Percentiles rank a stretch among this genome's conserved stretches.
Evolutionary conservation across 306 rosid genomes (phyloP).

Genomic region (Senna siamea): DNA sequence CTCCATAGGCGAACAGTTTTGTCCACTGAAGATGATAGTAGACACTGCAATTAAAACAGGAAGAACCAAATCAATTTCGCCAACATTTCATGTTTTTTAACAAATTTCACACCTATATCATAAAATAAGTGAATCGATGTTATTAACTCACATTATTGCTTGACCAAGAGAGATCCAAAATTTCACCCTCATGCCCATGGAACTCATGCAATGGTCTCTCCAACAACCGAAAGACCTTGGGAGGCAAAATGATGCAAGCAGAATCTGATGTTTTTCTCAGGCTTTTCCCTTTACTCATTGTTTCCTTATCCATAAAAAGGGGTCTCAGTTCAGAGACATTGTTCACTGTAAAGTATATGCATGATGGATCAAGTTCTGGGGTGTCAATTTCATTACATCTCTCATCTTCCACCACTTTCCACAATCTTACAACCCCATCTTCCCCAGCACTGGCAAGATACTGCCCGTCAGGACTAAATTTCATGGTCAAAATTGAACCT

Average conservation of each 20-base stretch:
- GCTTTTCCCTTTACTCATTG: slow-evolving; percentile 51
- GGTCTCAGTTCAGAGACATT: slow-evolving; percentile 80
- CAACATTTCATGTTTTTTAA: background rate
- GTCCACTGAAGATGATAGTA: slow-evolving; percentile 87
- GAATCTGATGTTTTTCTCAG: slow-evolving; percentile 78
- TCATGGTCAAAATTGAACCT: slow-evolving; percentile 86
- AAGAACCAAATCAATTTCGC: slow-evolving; percentile 35
- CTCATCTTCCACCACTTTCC: slow-evolving; percentile 93
- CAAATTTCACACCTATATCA: slow-evolving; percentile 6
- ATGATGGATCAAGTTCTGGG: slow-evolving; percentile 82
- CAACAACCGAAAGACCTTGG: slow-evolving; percentile 74
- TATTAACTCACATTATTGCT: slow-evolving; percentile 77
- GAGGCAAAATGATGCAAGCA: slow-evolving; percentile 82
- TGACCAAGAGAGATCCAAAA: slow-evolving; percentile 96
- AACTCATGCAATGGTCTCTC: slow-evolving; percentile 88
- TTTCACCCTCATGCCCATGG: slow-evolving; percentile 75
- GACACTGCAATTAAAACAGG: slow-evolving; percentile 60
- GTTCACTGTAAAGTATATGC: slow-evolving; percentile 83
- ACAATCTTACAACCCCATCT: slow-evolving; percentile 80
- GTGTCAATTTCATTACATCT: slow-evolving; percentile 75
- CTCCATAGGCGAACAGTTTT: slow-evolving; percentile 92
- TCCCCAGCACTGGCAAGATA: slow-evolving; percentile 92
- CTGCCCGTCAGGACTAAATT: slow-evolving; percentile 94
- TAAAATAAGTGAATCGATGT: slow-evolving; percentile 28
- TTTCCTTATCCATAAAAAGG: slow-evolving; percentile 71